Conservation (phyloP, 768 basidiomycete species). For the Crassisporium funariophilum region DNA sequence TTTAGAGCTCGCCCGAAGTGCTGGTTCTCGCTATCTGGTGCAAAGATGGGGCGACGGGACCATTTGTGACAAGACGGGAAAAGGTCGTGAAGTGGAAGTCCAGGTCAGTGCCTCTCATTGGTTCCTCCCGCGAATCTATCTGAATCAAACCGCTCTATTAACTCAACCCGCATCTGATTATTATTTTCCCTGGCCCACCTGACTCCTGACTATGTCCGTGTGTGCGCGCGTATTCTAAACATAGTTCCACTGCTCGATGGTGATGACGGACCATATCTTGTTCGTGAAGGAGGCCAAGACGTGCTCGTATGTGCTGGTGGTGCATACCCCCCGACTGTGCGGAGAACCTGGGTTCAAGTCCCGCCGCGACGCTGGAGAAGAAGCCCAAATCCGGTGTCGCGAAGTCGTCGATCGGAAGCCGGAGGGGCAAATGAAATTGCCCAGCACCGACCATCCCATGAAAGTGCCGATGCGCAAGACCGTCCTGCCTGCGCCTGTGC, state of each 20-base stretch:
- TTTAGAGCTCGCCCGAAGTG: constrained; percentile 72
- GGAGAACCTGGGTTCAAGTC: constrained; percentile 92
- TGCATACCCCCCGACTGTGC: constrained; percentile 94
- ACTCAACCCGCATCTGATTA: constrained; percentile 17
- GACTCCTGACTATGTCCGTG: constrained; percentile 16
- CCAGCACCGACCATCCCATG: constrained; percentile 58
- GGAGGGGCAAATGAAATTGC: constrained; percentile 35
- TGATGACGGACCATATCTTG: constrained; percentile 86
- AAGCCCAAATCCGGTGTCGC: constrained; percentile 76
- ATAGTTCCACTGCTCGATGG: constrained; percentile 96
- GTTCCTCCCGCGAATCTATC: constrained; percentile 16
- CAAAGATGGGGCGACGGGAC: constrained; percentile 93
- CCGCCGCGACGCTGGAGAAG: constrained; percentile 62
- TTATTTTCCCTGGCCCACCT: constrained; percentile 19
- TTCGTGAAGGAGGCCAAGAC: constrained; percentile 93
- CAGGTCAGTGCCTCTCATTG: constrained; percentile 60
- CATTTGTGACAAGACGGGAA: constrained; percentile 89
- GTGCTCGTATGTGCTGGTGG: constrained; percentile 91
- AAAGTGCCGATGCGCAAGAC: constrained; percentile 52
- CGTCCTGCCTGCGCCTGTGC: constrained; percentile 43
- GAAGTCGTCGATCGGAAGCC: constrained; percentile 58
- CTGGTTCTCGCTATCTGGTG: constrained; percentile 88
- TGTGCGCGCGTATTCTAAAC: constrained; percentile 19
- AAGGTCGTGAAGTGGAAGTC: constrained; percentile 88
- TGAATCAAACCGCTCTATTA: constrained; percentile 12